A percentile compares a stretch with the other conserved stretches of the same genome.
Conservation (phyloP, 2,329 filamentous ascomycete species). For the Exophiala aquamarina region DNA sequence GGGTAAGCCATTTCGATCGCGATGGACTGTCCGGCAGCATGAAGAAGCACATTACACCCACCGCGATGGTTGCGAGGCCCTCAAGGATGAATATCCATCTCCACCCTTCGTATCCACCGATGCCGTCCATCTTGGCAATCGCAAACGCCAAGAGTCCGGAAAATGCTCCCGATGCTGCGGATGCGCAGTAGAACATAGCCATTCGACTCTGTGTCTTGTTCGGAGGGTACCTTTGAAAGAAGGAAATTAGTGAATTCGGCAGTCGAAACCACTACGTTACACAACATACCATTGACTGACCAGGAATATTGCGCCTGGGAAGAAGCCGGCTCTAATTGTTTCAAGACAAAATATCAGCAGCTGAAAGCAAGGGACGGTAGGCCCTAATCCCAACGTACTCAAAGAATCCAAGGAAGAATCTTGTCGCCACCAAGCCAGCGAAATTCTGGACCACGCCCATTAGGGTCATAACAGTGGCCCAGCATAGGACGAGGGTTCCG, state of each 20-base stretch:
- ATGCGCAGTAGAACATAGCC: conserved; percentile 31
- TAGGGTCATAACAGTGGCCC: conserved; percentile 20
- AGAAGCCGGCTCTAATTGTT: conserved; percentile 10
- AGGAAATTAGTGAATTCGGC: too few relatives aligned
- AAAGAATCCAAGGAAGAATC: conserved; percentile 46
- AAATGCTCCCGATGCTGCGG: conserved; percentile 69
- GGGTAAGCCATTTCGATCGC: conserved; percentile 10
- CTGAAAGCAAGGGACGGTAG: too few relatives aligned
- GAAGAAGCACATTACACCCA: conserved; percentile 39
- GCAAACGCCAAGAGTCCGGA: conserved; percentile 66
- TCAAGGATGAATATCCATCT: conserved; percentile 66
- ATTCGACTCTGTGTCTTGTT: conserved; percentile 25
- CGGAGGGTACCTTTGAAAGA: conserved; percentile 27
- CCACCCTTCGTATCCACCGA: conserved; percentile 63
- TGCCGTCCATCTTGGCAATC: conserved; percentile 59
- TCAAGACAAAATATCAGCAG: too few relatives aligned
- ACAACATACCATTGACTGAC: conserved; percentile 9
- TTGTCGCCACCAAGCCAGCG: conserved; percentile 34
- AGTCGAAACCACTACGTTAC: too few relatives aligned
- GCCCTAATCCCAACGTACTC: not conserved
- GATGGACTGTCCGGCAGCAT: conserved; percentile 8
- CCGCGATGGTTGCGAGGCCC: conserved; percentile 57
- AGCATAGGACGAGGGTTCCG: conserved; percentile 25
- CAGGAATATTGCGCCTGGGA: conserved; percentile 17
- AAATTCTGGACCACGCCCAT: conserved; percentile 29